A percentile compares a stretch with the other conserved stretches of the same genome.
phyloP scores from a whole-genome alignment of 2,329 filamentous ascomycete species.

The Daldinia sp. region DNA sequence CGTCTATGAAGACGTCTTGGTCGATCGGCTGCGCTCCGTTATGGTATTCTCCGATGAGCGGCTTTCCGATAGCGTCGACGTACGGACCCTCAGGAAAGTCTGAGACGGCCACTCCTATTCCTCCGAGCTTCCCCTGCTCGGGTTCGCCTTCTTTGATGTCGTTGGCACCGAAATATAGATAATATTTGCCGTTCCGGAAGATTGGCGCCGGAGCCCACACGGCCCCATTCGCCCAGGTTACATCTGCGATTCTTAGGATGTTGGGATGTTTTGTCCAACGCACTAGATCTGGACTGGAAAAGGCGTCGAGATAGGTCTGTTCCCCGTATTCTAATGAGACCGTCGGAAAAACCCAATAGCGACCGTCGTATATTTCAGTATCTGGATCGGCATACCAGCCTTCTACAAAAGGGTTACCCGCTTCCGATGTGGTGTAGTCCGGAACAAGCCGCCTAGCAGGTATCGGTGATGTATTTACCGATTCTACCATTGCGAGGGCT shows the following conservation, averaged over 20 bases:
- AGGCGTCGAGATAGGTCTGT: conserved; percentile 60
- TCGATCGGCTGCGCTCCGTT: conserved; percentile 59
- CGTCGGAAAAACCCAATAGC: conserved; percentile 60
- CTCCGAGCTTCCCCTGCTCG: conserved; percentile 45
- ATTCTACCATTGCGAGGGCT: conserved; percentile 6
- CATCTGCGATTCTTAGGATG: conserved; percentile 51
- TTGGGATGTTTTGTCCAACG: conserved; percentile 57
- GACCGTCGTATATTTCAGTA: conserved; percentile 54
- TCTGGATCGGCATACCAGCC: conserved; percentile 63
- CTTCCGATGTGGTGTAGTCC: conserved; percentile 52
- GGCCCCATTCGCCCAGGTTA: conserved; percentile 55
- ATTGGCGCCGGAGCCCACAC: conserved; percentile 59
- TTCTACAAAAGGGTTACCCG: conserved; percentile 57
- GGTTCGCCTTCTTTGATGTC: conserved; percentile 51
- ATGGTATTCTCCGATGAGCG: conserved; percentile 54
- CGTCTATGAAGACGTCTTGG: conserved; percentile 55
- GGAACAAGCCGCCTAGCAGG: conserved; percentile 27
- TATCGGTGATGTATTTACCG: conserved; percentile 7
- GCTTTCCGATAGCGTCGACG: conserved; percentile 52
- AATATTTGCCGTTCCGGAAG: conserved; percentile 55
- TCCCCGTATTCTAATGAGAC: conserved; percentile 54
- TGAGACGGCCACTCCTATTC: conserved; percentile 53
- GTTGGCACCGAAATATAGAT: conserved; percentile 60
- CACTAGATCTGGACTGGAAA: conserved; percentile 58
- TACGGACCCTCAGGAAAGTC: conserved; percentile 52